Conservation (phyloP, 2,329 filamentous ascomycete species). For the Claviceps digitariae region DNA sequence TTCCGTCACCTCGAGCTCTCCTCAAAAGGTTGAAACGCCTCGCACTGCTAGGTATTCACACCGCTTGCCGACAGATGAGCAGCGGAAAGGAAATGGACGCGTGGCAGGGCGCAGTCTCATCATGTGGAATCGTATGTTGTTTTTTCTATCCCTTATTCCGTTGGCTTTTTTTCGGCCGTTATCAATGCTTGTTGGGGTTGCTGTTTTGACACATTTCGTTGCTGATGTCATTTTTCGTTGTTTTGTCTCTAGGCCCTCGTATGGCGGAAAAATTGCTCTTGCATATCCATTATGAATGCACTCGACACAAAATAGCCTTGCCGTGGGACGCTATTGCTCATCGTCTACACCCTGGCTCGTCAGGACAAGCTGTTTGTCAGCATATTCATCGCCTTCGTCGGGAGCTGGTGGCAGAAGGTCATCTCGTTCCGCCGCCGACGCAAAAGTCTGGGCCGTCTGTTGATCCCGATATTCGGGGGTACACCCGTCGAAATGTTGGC, state of each 20-base stretch:
- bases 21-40: constrained; percentile 5
- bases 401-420: constrained; percentile 24
- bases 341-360: constrained; percentile 26
- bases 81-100: constrained; percentile 17
- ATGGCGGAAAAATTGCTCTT: constrained; percentile 33
- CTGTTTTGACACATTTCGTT: neutral
- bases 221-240: neutral
- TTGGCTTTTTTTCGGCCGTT: neutral
- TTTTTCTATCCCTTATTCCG: neutral
- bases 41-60: constrained; percentile 12
- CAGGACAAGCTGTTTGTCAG: constrained; percentile 25
- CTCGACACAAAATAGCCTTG: constrained; percentile 17
- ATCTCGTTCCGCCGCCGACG: constrained; percentile 25
- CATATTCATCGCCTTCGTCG: constrained; percentile 22
- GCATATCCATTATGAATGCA: constrained; percentile 26
- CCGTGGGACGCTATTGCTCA: constrained; percentile 28
- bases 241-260: constrained; percentile 22
- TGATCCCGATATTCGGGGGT: constrained; percentile 20
- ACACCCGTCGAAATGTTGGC: constrained; percentile 15
- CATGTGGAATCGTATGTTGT: constrained; percentile 27
- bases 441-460: constrained; percentile 12
- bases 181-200: neutral
- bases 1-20: constrained; percentile 1
- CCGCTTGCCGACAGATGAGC: constrained; percentile 12
- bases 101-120: constrained; percentile 25